Evolutionary conservation across 2,329 filamentous ascomycete species (phyloP), one percentile per base, ranked within the genome.

Genomic region (Parastagonospora avenae): DNA sequence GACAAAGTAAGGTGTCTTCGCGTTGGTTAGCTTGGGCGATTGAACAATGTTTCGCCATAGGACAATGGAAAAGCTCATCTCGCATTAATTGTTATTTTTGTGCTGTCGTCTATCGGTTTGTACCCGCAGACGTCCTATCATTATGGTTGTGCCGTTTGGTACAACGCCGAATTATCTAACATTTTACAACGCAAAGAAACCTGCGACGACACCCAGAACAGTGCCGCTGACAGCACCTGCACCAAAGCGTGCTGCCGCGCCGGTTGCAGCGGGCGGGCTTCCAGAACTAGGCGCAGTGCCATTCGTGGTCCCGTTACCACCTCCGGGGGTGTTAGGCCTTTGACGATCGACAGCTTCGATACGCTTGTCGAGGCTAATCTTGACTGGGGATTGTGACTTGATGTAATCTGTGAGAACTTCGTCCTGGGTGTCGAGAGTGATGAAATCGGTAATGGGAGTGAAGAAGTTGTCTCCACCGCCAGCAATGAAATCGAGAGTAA

Each of bases 401-500:
- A 86, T 76, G 57, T 86, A 85, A 31, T 71, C 64, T 4, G 76
- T 75, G 2, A 85, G 74, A 0, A 85, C 80, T 60, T 84, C 77
- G 37, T 83, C 82, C 65, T 83, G 77, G 0, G 77, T 79, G 24
- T 84, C 81, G 2, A 85, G 74, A 5, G 73, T 75, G 28, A 77
- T 69, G 38, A 80, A 79, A n/a, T 76, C 70, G 7, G 65, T 71
- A 4, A 62, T 67, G 1, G 65, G 50, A 24, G 61, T 60, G 59
- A 85, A 78, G 63, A 87, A 82, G 62, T 86, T 87, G 60, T 88
- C 86, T 11, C 85, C 86, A 9, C 70, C 70, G 2, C 79, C 78
- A 1, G 84, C 83, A 0, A 88, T 57, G 58, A 87, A 88, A 60
- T 88, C 85, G 1, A 86, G 73, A 0, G 85, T 88, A 12, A 85